phyloP scores from a whole-genome alignment of 306 rosid genomes.

The Dryas octopetala region DNA sequence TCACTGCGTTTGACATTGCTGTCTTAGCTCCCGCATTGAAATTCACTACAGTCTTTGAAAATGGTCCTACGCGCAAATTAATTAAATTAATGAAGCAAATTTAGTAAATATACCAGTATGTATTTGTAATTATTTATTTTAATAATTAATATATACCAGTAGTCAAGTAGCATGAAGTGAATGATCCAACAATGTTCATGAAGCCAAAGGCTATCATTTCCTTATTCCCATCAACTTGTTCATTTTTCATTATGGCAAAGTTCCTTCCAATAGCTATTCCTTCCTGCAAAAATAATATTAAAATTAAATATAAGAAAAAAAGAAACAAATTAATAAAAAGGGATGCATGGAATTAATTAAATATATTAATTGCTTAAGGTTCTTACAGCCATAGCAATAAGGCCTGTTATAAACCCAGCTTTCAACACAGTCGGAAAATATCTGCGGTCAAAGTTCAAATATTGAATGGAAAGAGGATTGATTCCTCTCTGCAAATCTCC shows the following conservation, averaged over 20 bases:
- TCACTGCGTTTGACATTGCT: slow-evolving; percentile 62
- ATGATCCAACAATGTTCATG: slow-evolving; percentile 81
- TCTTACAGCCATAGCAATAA: slow-evolving; percentile 78
- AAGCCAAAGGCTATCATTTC: slow-evolving; percentile 90
- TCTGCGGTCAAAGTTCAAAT: slow-evolving; percentile 46
- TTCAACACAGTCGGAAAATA: slow-evolving; percentile 43
- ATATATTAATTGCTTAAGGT: not conserved
- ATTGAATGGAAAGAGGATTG: slow-evolving; percentile 57
- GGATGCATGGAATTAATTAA: not conserved
- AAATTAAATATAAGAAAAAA: not conserved
- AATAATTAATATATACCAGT: slow-evolving; percentile 46
- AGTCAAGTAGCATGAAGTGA: slow-evolving; percentile 89
- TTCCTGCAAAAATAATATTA: slow-evolving; percentile 49
- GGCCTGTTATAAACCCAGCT: slow-evolving; percentile 61
- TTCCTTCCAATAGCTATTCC: slow-evolving; percentile 96
- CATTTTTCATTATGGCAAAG: slow-evolving; percentile 61
- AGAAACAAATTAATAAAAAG: not conserved
- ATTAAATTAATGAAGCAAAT: not conserved
- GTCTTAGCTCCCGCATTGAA: slow-evolving; percentile 73
- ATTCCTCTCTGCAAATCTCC: slow-evolving; percentile 75
- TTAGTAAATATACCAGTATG: too few relatives aligned
- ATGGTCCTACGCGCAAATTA: slow-evolving; percentile 56
- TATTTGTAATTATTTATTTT: not conserved
- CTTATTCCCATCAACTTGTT: slow-evolving; percentile 85
- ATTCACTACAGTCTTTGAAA: slow-evolving; percentile 92